Conservation (phyloP, 2,329 filamentous ascomycete genomes). For the Alternaria panax region DNA sequence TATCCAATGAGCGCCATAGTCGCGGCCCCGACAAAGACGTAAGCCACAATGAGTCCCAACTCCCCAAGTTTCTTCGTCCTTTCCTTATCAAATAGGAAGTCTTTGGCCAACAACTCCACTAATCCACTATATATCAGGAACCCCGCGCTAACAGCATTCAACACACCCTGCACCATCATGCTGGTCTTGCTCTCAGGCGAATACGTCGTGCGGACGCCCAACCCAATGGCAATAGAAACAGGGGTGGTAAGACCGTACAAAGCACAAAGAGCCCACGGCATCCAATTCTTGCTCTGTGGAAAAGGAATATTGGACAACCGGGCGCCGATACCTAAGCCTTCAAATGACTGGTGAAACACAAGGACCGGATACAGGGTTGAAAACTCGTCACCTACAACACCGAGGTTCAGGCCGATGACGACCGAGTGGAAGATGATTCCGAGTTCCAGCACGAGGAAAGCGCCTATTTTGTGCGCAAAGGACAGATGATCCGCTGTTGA, state of each 20-base stretch:
- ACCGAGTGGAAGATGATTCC: conserved; percentile 12
- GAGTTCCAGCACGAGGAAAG: conserved; percentile 10
- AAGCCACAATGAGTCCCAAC: neutral
- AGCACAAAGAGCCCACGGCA: conserved; percentile 9
- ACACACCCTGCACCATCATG: conserved; percentile 4
- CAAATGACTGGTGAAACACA: conserved; percentile 10
- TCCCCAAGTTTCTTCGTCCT: conserved; percentile 1
- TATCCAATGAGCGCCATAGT: conserved; percentile 9
- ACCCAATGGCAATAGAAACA: conserved; percentile 1
- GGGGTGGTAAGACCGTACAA: conserved; percentile 7
- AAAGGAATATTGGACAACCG: conserved; percentile 1
- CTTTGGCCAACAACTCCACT: conserved; percentile 10
- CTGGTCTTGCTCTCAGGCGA: conserved; percentile 1
- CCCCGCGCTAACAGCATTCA: conserved; percentile 11
- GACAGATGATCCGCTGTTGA: neutral
- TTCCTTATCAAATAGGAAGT: conserved; percentile 9
- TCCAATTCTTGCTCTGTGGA: neutral
- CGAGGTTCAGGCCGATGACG: conserved; percentile 10
- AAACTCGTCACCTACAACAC: conserved; percentile 8
- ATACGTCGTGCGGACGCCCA: conserved; percentile 6
- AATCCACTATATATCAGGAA: conserved; percentile 7
- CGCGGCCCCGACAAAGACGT: conserved; percentile 7
- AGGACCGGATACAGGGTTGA: conserved; percentile 4
- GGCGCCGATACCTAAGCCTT: conserved; percentile 5
- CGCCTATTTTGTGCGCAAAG: conserved; percentile 6